A percentile compares a stretch with the other conserved stretches of the same genome.
These are phyloP conservation scores for Acanthamoeba lenticulata DNA, from an alignment of 208 protist species.

Conservation along the genomic window DNA sequence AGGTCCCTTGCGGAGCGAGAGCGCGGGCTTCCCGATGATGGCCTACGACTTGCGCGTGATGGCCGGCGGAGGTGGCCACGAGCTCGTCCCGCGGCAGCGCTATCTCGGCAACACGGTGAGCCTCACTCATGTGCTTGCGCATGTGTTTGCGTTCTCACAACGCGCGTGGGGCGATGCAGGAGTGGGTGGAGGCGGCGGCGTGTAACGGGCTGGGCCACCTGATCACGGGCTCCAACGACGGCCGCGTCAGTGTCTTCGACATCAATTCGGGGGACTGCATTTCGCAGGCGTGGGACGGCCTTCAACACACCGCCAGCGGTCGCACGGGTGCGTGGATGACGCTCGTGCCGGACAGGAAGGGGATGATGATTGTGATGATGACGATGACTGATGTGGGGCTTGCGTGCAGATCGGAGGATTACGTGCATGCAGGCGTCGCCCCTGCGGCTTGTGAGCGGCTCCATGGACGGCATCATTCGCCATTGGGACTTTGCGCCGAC, in stretches of 20 bases:
- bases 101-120: conserved; percentile 8
- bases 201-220: background rate
- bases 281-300: background rate
- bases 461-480: background rate
- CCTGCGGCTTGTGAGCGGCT: background rate
- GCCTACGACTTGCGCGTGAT: background rate
- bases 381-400: no score
- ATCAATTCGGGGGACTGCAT: background rate
- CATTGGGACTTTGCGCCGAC: conserved; percentile 6
- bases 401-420: background rate
- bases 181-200: conserved; percentile 11
- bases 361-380: no score
- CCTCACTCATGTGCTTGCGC: background rate
- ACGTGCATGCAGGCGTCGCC: conserved; percentile 23
- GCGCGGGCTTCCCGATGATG: background rate
- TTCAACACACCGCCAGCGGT: background rate
- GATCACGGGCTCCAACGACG: conserved; percentile 10
- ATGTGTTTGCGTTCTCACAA: background rate
- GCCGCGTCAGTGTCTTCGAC: background rate
- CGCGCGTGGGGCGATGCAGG: background rate
- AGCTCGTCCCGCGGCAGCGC: background rate
- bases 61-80: background rate
- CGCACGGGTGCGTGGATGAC: no score
- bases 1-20: background rate
- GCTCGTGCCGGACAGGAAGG: no score